Evolutionary conservation across 2,329 filamentous ascomycete genomes (phyloP), one percentile per base, ranked within the genome.

Genomic region (Trichoderma koningii): DNA sequence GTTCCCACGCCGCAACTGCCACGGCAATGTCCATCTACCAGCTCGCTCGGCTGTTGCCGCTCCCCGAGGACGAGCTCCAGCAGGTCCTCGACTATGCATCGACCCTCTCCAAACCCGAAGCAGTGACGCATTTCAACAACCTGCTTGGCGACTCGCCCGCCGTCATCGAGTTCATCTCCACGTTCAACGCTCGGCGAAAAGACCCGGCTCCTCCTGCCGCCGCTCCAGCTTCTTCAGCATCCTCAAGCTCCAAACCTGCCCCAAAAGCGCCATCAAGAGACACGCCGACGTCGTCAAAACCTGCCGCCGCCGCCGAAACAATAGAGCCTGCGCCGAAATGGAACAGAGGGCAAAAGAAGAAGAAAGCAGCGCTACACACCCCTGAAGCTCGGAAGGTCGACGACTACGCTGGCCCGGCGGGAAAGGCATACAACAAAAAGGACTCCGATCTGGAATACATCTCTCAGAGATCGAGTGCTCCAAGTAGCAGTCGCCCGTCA

Each of bases 101-200:
- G 42, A 89, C 88, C 0, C 83, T 98, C 9, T 87, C 92, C 21
- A 93, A 90, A 73, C 79, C 87, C 59, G 90, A 89, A 68, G 91
- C 92, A 15, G 92, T 87, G 57, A 88, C 93, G 48, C 92, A 98
- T 76, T 89, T 99, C 67, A 90, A 88, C 75, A 92, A 95, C 73
- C 81, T 99, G 61, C 85, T 99, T 0, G 95, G 94, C 56, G 92
- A 96, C 75, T 93, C 91, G 7, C 86, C 93, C 1, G 87, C 90
- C 70, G 85, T 82, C 47, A 79, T 93, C 67, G 89, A 93, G 71
- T 95, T 92, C 74, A 88, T 93, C 68, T 87, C 91, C 0, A 89
- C 88, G 19, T 94, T 94, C 75, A 98, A 97, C 74, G 85, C 88
- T 3, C 86, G 81, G 19, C 78, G 86, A 57, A 77, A 82, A 69